Evolutionary conservation across 2,329 filamentous ascomycete genomes (phyloP).

Genomic region (Aureobasidium sp.): DNA sequence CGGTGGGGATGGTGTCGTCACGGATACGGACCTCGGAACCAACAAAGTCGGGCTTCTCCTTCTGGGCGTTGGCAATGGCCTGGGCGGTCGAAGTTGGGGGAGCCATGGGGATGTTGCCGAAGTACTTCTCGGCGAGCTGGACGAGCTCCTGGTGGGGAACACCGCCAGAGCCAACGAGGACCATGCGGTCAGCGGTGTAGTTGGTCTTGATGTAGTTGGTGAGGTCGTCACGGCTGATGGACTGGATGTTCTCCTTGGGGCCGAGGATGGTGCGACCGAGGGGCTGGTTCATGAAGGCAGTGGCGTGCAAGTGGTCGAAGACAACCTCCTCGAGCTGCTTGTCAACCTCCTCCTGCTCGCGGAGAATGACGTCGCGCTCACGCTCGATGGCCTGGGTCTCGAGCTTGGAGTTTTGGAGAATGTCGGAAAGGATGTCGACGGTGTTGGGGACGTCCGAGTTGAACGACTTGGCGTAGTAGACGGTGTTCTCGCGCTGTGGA

Average conservation of each 20-base stretch:
- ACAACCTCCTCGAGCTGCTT: slow-evolving; percentile 99
- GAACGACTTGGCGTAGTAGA: slow-evolving; percentile 99
- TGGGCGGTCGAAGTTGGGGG: slow-evolving; percentile 67
- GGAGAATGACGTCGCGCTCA: slow-evolving; percentile 95
- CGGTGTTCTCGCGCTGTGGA: slow-evolving; percentile 83
- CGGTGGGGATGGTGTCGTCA: slow-evolving; percentile 91
- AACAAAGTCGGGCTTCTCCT: slow-evolving; percentile 88
- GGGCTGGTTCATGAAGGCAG: slow-evolving; percentile 92
- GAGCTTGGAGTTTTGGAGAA: slow-evolving; percentile 98
- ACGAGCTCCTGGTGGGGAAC: slow-evolving; percentile 91
- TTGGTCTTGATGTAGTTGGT: slow-evolving; percentile 98
- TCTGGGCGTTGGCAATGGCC: slow-evolving; percentile 61
- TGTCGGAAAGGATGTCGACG: slow-evolving; percentile 97
- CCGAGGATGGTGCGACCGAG: slow-evolving; percentile 96
- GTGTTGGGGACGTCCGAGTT: slow-evolving; percentile 94
- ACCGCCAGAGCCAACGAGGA: slow-evolving; percentile 90
- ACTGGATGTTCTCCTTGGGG: slow-evolving; percentile 95
- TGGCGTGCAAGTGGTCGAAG: slow-evolving; percentile 97
- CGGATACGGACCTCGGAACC: slow-evolving; percentile 93
- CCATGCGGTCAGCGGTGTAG: slow-evolving; percentile 99
- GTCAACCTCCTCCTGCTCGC: slow-evolving; percentile 98
- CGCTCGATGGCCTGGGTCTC: slow-evolving; percentile 88
- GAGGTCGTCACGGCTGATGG: slow-evolving; percentile 86
- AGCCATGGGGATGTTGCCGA: slow-evolving; percentile 67
- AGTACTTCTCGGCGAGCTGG: slow-evolving; percentile 93